Evolutionary conservation across 140 eudicot species (phyloP), one percentile per base, ranked within the genome.

Genomic region (Flaveria floridana): DNA sequence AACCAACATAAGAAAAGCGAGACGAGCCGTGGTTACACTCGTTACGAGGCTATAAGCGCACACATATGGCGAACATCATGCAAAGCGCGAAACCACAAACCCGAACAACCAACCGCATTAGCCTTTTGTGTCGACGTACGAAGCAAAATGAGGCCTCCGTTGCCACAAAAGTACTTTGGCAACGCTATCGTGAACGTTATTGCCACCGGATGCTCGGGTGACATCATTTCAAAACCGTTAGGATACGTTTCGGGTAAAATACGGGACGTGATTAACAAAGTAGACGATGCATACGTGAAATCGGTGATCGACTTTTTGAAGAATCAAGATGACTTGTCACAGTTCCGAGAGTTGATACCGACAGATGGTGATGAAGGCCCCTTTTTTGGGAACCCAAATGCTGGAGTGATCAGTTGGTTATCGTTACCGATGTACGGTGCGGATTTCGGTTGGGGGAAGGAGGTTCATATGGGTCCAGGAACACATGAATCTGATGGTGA

Each of bases 371-470:
- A 75, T 1, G 80, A 79, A 13, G 87, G 78, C 7, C 79, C 65
- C 2, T 85, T 61, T 63, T 83, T 81, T 55, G 89, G 89, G 1
- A 85, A 89, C 62, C 93, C 96, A 23, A 89, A 85, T 70, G 11
- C 83, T 11, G 87, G 80, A 20, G 90, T 87, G 34, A 83, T 83
- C 63, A 89, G 90, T 57, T 89, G 96, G 96, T 57, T 77, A 30
- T 84, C 72, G 0, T 61, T 89, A 13, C 90, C 96, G 8, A 62
- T 87, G 0, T 79, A 76, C 59, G 96, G 88, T 13, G 58, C 84
- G 0, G 90, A 89, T 77, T 87, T 85, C 63, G 96, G 96, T 16
- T 89, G 96, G 96, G 92, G 96, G 47, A 85, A 74, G 52, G 96
- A 89, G 78, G 26, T 81, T 37, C 86, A 81, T 65, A 55, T 79